Base-by-base conservation (phyloP, 768 basidiomycete genomes). In the Calocera cornea region DNA sequence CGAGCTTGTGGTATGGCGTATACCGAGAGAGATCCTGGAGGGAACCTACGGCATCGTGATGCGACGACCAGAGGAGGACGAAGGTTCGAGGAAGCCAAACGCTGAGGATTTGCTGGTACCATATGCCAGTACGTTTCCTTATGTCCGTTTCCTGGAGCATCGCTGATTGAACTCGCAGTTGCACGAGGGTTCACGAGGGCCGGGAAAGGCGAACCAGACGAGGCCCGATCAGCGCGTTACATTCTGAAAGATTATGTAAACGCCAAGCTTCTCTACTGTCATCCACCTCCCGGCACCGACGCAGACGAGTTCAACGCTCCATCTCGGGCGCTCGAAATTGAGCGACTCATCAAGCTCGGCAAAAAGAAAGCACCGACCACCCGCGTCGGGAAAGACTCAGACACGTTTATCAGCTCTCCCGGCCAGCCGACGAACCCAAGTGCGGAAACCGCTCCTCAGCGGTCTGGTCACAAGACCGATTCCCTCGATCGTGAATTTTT, bases 201-300 rank as follows among this genome's bases (percentile, higher is more conserved):
- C 0, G 92, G 95, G 0, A 92, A 95, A 79, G 97, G 97, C 47
- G 97, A 95, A 77, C 95, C 95, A 11, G 97, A 99, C 74, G 94
- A 97, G 74, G 92, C 97, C 34, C 87, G 93, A 65, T 86, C 97
- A 0, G 92, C 95, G 17, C 86, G 97, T 68, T 88, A 89, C 74
- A 81, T 99, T 67, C 82, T 99, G 64, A 99, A 99, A 76, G 97
- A 99, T 78, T 99, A 95, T 73, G 94, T 98, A 69, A 94, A 89
- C 72, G 97, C 90, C 29, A 93, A 92, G 72, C 81, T 99, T 0
- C 81, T 98, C 10, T 97, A 84, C 76, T 93, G 91, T 71, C 89
- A 95, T 70, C 86, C 92, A 17, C 90, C 95, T n/a, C 80, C 80
- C 8, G 84, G 79, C 12, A 76, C 84, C 2, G 74, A 83, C 1